A percentile compares a stretch with the other conserved stretches of the same genome.
phyloP scores from a whole-genome alignment of 169 alveolate species.

The Cryptosporidium meleagridis region DNA sequence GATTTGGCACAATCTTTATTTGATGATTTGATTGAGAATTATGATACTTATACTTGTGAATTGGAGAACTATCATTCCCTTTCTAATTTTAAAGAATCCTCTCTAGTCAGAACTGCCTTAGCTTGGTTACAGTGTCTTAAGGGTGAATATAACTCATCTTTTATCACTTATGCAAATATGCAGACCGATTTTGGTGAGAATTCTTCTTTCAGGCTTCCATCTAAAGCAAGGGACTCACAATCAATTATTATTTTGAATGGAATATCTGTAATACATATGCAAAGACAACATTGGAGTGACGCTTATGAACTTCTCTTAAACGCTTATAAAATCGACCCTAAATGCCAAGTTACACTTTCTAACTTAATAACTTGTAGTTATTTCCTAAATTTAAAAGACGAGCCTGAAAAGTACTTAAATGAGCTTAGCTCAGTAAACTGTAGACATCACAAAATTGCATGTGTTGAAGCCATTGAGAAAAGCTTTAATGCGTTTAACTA shows the following conservation, averaged over 20 bases:
- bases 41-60: constrained; percentile 9
- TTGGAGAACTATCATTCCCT: neutral
- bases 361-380: constrained; percentile 56
- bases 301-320: constrained; percentile 48
- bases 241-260: constrained; percentile 52
- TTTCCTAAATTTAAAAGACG: constrained; percentile 27
- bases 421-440: constrained; percentile 16
- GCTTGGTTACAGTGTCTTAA: constrained; percentile 71
- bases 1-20: constrained; percentile 47
- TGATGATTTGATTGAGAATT: constrained; percentile 44
- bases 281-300: constrained; percentile 56
- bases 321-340: constrained; percentile 57
- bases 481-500: neutral
- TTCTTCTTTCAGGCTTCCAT: constrained; percentile 14
- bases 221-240: constrained; percentile 38
- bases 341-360: constrained; percentile 37
- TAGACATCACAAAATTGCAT: constrained; percentile 3
- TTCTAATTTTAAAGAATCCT: constrained; percentile 50
- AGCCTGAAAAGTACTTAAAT: constrained; percentile 23
- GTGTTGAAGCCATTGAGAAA: constrained; percentile 23
- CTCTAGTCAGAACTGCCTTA: constrained; percentile 38
- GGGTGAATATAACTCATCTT: constrained; percentile 68
- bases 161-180: constrained; percentile 65
- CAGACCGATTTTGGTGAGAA: constrained; percentile 72
- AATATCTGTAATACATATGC: constrained; percentile 63